Evolutionary conservation across 495 filamentous ascomycete species (phyloP).

Genomic region (Penicillium salamii): DNA sequence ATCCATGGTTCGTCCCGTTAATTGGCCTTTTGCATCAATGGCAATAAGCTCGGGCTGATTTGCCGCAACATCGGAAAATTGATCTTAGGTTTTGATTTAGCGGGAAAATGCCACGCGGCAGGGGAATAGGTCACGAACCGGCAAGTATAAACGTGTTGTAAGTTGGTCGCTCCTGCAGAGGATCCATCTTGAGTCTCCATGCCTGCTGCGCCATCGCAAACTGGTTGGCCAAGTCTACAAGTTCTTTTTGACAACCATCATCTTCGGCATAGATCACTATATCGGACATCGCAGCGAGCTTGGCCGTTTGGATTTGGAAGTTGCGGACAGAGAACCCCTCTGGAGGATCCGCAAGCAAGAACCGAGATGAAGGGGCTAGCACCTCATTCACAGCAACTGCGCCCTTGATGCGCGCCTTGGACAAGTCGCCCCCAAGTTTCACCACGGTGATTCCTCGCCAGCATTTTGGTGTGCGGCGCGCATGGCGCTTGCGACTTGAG

Average conservation of each 20-base stretch:
- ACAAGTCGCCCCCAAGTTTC: constrained; percentile 82
- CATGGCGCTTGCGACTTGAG: constrained; percentile 65
- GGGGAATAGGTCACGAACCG: constrained; percentile 43
- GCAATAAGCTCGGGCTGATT: constrained; percentile 68
- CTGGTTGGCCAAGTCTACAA: constrained; percentile 65
- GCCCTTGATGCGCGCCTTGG: constrained; percentile 74
- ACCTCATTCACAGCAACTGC: constrained; percentile 79
- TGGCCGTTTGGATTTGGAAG: constrained; percentile 94
- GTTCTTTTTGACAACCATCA: constrained; percentile 46
- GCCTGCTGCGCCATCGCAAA: constrained; percentile 72
- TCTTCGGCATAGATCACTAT: constrained; percentile 88
- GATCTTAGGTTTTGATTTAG: constrained; percentile 39
- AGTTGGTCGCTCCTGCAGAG: constrained; percentile 51
- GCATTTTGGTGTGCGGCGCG: constrained; percentile 72
- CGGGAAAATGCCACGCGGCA: not conserved
- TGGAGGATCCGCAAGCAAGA: constrained; percentile 67
- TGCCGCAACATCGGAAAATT: constrained; percentile 73
- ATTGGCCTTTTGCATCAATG: constrained; percentile 66
- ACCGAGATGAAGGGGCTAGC: constrained; percentile 47
- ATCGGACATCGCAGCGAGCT: constrained; percentile 83
- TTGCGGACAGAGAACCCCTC: constrained; percentile 87
- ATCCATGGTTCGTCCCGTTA: constrained; percentile 80
- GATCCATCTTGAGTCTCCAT: constrained; percentile 64
- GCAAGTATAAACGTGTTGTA: constrained; percentile 85
- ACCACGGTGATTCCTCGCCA: constrained; percentile 81